Conservation (phyloP, 225 moss, liverwort and hornwort genomes). For the Neckera pumila region DNA sequence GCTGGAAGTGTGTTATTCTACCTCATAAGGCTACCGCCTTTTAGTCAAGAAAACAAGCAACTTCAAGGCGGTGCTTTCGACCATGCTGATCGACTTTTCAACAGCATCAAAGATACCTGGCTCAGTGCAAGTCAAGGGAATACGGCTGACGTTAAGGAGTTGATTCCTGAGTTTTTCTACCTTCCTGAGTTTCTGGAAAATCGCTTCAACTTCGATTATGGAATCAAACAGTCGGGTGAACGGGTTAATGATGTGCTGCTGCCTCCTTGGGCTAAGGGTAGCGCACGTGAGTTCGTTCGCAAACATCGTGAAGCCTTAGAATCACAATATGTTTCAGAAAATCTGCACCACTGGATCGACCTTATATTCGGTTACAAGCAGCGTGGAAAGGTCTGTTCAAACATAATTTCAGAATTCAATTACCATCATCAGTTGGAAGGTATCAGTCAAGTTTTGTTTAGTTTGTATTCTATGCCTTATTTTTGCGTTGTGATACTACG, state of each 20-base stretch:
- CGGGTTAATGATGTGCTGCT: constrained; percentile 78
- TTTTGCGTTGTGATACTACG: background rate
- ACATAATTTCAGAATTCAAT: background rate
- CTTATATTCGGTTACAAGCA: constrained; percentile 84
- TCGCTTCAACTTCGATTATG: constrained; percentile 75
- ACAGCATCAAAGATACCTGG: constrained; percentile 87
- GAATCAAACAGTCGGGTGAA: constrained; percentile 81
- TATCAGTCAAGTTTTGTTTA: background rate
- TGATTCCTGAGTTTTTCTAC: constrained; percentile 91
- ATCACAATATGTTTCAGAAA: constrained; percentile 89
- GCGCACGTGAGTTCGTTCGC: constrained; percentile 78
- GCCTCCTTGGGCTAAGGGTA: constrained; percentile 91
- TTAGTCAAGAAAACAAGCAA: constrained; percentile 79
- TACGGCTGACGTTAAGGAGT: constrained; percentile 86
- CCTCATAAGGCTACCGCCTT: constrained; percentile 72
- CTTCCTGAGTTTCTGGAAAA: constrained; percentile 83
- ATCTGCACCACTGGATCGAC: constrained; percentile 91
- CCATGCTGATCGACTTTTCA: constrained; percentile 84
- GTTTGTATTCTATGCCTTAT: background rate
- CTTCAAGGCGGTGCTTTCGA: constrained; percentile 90
- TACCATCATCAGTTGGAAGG: background rate
- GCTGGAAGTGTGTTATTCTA: constrained; percentile 95
- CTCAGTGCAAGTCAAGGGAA: constrained; percentile 91
- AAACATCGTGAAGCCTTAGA: constrained; percentile 87
- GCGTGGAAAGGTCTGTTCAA: constrained; percentile 57